Percentiles rank a stretch among this genome's conserved stretches.
Evolutionary conservation across 768 basidiomycete species (phyloP).

Genomic region (Gymnopilus junonius): DNA sequence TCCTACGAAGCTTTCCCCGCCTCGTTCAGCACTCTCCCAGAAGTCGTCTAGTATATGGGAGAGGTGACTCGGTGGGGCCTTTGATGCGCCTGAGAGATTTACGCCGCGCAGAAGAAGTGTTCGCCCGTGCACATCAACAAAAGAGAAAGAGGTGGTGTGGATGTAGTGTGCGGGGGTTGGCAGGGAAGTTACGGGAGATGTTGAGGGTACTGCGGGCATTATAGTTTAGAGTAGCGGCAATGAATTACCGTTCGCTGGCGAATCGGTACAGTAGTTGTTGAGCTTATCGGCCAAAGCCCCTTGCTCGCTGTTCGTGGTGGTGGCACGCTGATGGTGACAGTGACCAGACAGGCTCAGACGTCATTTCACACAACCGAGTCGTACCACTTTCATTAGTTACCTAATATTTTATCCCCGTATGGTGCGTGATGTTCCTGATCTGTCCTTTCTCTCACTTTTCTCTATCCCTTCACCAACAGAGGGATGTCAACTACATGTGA

Average conservation of each 20-base stretch:
- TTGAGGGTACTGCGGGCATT: constrained; percentile 8
- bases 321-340: neutral
- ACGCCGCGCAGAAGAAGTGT: constrained; percentile 90
- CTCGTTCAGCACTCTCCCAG: constrained; percentile 70
- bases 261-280: no score
- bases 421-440: neutral
- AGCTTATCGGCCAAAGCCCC: no score
- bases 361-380: neutral
- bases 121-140: constrained; percentile 76
- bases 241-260: no score
- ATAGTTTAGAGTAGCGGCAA: no score
- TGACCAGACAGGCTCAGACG: neutral
- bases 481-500: neutral
- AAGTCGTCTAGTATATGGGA: constrained; percentile 74
- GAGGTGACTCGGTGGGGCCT: constrained; percentile 76
- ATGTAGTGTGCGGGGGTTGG: constrained; percentile 54
- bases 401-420: neutral
- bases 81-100: constrained; percentile 89
- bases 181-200: constrained; percentile 60
- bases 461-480: neutral
- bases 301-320: neutral
- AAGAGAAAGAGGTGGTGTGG: constrained; percentile 69
- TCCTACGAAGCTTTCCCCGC: constrained; percentile 73
- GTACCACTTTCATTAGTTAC: neutral
- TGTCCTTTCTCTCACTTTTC: neutral